These are phyloP conservation scores for Lipomyces kockii DNA, from an alignment of 805 yeast species.

Conservation along the genomic window DNA sequence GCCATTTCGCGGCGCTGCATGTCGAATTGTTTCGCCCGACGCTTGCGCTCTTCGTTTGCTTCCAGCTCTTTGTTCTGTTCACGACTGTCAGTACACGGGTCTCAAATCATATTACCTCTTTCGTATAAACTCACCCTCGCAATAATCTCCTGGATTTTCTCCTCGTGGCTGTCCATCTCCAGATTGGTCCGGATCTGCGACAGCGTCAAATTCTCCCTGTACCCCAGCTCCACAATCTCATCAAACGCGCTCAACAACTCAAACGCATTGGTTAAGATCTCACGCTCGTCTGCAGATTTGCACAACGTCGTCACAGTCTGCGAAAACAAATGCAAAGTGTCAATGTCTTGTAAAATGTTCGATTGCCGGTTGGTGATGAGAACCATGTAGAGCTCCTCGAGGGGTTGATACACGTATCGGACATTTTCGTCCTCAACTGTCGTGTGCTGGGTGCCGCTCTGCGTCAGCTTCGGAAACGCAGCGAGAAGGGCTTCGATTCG, in stretches of 20 bases:
- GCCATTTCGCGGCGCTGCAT: constrained; percentile 58
- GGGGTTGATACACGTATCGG: constrained; percentile 93
- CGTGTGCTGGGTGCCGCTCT: constrained; percentile 81
- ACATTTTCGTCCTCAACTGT: constrained; percentile 90
- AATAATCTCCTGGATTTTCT: constrained; percentile 96
- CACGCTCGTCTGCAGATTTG: constrained; percentile 76
- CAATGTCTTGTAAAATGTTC: constrained; percentile 91
- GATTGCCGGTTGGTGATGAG: constrained; percentile 88
- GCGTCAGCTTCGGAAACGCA: constrained; percentile 78
- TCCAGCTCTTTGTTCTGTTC: constrained; percentile 88
- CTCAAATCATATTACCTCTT: not conserved
- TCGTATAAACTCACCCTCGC: constrained; percentile 46
- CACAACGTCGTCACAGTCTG: constrained; percentile 78
- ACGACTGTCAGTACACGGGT: constrained; percentile 43
- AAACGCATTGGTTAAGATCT: constrained; percentile 81
- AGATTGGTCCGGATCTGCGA: constrained; percentile 85
- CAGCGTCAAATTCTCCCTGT: constrained; percentile 80
- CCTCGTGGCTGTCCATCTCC: constrained; percentile 98
- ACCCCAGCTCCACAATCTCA: constrained; percentile 88
- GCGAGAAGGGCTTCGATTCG: constrained; percentile 84
- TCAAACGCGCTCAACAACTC: constrained; percentile 91
- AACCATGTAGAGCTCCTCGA: constrained; percentile 90
- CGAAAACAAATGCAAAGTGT: constrained; percentile 83
- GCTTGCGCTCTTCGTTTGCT: constrained; percentile 95
- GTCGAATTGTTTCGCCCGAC: constrained; percentile 80